Base-by-base conservation (phyloP, 2,329 filamentous ascomycete species). In the Septoria petroselini region DNA sequence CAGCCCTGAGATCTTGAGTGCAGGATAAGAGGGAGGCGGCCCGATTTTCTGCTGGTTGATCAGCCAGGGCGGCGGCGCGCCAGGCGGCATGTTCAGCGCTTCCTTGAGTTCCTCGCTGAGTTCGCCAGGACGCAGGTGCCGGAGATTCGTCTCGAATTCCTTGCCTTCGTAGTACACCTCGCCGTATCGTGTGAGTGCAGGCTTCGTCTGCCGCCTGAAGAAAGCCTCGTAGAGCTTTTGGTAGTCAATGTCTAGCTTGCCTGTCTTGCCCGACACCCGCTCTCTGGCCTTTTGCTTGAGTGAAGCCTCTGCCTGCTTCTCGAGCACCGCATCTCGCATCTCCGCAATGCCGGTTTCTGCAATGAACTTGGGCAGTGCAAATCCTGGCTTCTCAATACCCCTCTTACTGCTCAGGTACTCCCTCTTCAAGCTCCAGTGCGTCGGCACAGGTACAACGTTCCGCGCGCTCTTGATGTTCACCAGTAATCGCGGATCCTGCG, bases 151-250 rank as follows among this genome's bases (percentile, higher is more conserved):
- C 71, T 98, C 93, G 65, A 88, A 93, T 68, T 98, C 93, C 70
- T 98, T 98, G 66, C 93, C 93, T 71, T 98, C 93, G 68, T 97
- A 97, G 71, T 98, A 98, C n/a, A 98, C 91, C 70, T 98, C 93
- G 33, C 93, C 93, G 62, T 95, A 98, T 35, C 91, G 82, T 25
- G 93, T 97, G 56, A 98, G 74, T 61, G 90, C 84, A 0, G 93
- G 93, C 71, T 98, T 98, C 33, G 89, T 95, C 73, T 98, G 93
- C 67, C 95, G 94, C 52, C 90, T 83, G 76, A 98, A 98, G 76
- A 98, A 98, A 3, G 93, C 93, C 67, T 97, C 93, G 72, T 97
- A 97, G 47, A 97, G 82, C 69, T 93, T 96, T 67, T 95, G 89
- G 70, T 98, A 98, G 70, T 98, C 93, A 60, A 98, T 97, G 68